Base-by-base conservation (phyloP, 1,284 basidiomycete genomes). In the Cryptococcus sp. region DNA sequence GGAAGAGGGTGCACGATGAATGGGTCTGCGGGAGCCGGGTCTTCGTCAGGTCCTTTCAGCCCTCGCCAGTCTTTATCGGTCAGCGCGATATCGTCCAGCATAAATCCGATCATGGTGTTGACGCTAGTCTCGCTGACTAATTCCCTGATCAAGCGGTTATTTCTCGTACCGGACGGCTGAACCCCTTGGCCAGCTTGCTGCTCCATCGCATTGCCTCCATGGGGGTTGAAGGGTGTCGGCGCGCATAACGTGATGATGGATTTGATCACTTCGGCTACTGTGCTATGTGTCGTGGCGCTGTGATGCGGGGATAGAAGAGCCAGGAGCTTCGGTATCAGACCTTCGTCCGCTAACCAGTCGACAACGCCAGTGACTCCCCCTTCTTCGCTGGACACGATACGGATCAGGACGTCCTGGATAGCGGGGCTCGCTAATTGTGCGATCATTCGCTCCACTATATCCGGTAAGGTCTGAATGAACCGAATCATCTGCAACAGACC, bases 181-280 rank as follows among this genome's bases (percentile, higher is more conserved):
- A 54, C 48, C 63, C 64, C 64, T 51, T 62, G 60, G 25, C 61
- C 63, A 7, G 61, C 66, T 68, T 86, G 85, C 62, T 70, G 68
- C 50, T 72, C 55, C 84, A 79, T 42, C 80, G 85, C 69, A 86
- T 90, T 60, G 82, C 85, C 66, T 82, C 88, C 57, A 83, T 85
- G 74, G 39, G 66, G 78, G 62, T 76, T 77, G 72, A 79, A 69
- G 41, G 79, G 67, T 1, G 92, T 89, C 3, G 93, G 92, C 1
- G 93, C 90, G 19, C 93, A 91, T 81, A 98, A 89, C 23, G 93
- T 90, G 66, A 99, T 93, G 66, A 98, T 93, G 55, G 89, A 89
- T 78, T 96, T 96, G 71, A 99, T 86, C 52, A 98, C 84, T 63
- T 99, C 96, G 1, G 93, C 85, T 35, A 93, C 91, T 50, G 93